A percentile compares a stretch with the other conserved stretches of the same genome.
Evolutionary conservation across 345 rosid species (phyloP).

Genomic region (Erysimum cheiranthoides): DNA sequence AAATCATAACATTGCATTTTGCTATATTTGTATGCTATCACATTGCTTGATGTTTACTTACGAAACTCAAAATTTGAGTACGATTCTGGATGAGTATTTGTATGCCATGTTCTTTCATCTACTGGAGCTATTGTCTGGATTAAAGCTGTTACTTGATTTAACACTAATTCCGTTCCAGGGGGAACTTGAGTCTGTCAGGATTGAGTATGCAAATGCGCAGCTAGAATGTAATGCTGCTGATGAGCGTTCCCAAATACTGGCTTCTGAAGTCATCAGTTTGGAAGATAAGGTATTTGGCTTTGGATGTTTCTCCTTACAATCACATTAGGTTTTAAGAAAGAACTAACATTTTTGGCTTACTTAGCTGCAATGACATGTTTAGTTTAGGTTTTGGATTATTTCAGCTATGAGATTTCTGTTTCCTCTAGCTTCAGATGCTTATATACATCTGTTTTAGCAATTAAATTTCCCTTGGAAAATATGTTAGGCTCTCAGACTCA

Average conservation of each 20-base stretch:
- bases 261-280: constrained; percentile 95
- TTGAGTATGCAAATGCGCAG: constrained; percentile 73
- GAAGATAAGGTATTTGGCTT: constrained; percentile 89
- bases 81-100: constrained; percentile 17
- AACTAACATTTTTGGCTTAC: constrained; percentile 12
- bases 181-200: constrained; percentile 80
- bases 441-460: constrained; percentile 20
- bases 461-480: constrained; percentile 30
- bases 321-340: not conserved
- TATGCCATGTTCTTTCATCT: constrained; percentile 20
- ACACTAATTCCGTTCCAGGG: constrained; percentile 54
- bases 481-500: constrained; percentile 84
- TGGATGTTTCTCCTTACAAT: constrained; percentile 15
- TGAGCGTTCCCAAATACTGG: constrained; percentile 88
- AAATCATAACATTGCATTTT: constrained; percentile 14
- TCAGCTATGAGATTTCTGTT: constrained; percentile 11
- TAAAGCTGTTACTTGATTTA: constrained; percentile 24
- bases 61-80: constrained; percentile 15
- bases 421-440: constrained; percentile 38
- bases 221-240: constrained; percentile 93
- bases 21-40: constrained; percentile 14
- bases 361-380: constrained; percentile 21
- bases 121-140: constrained; percentile 15
- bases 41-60: not conserved
- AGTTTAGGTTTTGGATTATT: constrained; percentile 8